Evolutionary conservation across 1,139 yeast species (phyloP).

Genomic region (Saccharomycopsis hybrid): DNA sequence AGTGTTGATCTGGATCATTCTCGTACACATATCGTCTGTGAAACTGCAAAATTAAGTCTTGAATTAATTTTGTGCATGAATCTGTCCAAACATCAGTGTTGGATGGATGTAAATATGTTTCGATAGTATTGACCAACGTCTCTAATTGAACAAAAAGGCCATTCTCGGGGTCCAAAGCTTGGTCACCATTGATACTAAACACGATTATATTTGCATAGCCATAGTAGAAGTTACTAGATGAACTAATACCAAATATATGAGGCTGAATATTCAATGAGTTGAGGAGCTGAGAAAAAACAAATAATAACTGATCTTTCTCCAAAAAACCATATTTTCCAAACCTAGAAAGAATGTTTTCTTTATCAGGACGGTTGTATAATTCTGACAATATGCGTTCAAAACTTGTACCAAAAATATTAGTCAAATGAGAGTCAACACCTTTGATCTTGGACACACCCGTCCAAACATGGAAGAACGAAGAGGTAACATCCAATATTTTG

Average conservation of each 20-base stretch:
- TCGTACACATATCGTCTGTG: slow-evolving; percentile 54
- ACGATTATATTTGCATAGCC: slow-evolving; percentile 60
- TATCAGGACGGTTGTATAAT: slow-evolving; percentile 26
- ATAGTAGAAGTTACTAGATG: slow-evolving; percentile 41
- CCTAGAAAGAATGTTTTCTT: slow-evolving; percentile 26
- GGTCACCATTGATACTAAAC: slow-evolving; percentile 54
- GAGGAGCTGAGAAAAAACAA: slow-evolving; percentile 44
- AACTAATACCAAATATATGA: slow-evolving; percentile 35
- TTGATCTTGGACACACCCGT: slow-evolving; percentile 48
- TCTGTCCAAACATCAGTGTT: slow-evolving; percentile 71
- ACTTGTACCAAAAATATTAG: slow-evolving; percentile 60
- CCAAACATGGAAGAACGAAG: slow-evolving; percentile 75
- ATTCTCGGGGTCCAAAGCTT: slow-evolving; percentile 31
- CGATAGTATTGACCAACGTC: slow-evolving; percentile 60
- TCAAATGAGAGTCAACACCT: slow-evolving; percentile 58
- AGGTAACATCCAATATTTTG: slow-evolving; percentile 40
- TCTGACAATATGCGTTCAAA: slow-evolving; percentile 32
- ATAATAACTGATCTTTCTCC: slow-evolving; percentile 51
- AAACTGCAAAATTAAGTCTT: slow-evolving; percentile 59
- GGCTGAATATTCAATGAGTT: slow-evolving; percentile 31
- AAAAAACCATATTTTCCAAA: slow-evolving; percentile 57
- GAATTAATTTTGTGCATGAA: slow-evolving; percentile 23
- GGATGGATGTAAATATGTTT: slow-evolving; percentile 87
- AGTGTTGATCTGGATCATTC: slow-evolving; percentile 27
- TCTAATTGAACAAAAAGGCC: slow-evolving; percentile 49